These are phyloP conservation scores for Aspergillus campestris DNA, from an alignment of 495 filamentous ascomycete species.

Conservation along the genomic window DNA sequence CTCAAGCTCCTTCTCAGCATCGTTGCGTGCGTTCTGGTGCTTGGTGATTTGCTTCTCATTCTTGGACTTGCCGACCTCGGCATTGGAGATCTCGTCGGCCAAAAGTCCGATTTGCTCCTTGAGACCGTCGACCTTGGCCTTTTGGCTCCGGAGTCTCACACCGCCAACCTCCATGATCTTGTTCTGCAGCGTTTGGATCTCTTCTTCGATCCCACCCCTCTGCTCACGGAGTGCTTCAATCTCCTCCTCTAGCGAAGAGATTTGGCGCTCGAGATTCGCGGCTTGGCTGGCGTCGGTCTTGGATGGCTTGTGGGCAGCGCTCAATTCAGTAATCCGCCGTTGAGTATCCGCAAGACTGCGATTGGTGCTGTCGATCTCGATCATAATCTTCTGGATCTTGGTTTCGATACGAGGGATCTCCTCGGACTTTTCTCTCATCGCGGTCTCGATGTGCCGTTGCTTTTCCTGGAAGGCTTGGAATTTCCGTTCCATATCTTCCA, in stretches of 20 bases:
- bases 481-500: slow-evolving; percentile 72
- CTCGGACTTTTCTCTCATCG: slow-evolving; percentile 63
- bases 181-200: slow-evolving; percentile 83
- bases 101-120: slow-evolving; percentile 79
- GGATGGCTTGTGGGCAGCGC: slow-evolving; percentile 67
- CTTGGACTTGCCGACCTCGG: slow-evolving; percentile 79
- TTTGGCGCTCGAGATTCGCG: slow-evolving; percentile 62
- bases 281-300: slow-evolving; percentile 67
- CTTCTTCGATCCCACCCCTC: slow-evolving; percentile 76
- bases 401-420: slow-evolving; percentile 81
- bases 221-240: slow-evolving; percentile 72
- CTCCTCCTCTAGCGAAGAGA: slow-evolving; percentile 65
- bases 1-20: slow-evolving; percentile 68
- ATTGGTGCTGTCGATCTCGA: slow-evolving; percentile 81
- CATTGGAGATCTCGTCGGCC: slow-evolving; percentile 70
- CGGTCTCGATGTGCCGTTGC: slow-evolving; percentile 64
- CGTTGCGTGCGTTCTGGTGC: slow-evolving; percentile 69
- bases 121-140: slow-evolving; percentile 83
- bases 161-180: slow-evolving; percentile 98
- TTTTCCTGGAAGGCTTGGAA: slow-evolving; percentile 75
- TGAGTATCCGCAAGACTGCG: slow-evolving; percentile 78
- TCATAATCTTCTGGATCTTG: slow-evolving; percentile 80
- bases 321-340: slow-evolving; percentile 73
- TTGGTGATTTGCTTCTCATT: slow-evolving; percentile 87
- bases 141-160: slow-evolving; percentile 81